Conservation (phyloP, 2,329 filamentous ascomycete genomes). For the Nakataea oryzae region DNA sequence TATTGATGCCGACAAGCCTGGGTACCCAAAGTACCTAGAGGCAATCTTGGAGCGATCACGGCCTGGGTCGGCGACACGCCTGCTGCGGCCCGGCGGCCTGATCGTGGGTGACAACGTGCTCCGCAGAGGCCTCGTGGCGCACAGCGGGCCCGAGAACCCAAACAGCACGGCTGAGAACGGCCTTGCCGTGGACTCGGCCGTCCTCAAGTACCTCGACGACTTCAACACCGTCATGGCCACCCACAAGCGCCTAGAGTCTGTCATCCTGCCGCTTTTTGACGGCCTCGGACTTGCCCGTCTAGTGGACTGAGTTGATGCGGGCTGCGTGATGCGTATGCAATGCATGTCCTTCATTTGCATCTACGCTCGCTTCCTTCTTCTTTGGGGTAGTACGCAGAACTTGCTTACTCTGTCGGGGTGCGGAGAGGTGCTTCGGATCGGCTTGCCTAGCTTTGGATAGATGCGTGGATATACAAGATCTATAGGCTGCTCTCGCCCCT, state of each 20-base stretch:
- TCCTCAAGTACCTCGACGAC: constrained; percentile 11
- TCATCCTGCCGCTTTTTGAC: constrained; percentile 27
- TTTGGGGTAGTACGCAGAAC: not conserved
- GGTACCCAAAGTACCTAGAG: constrained; percentile 36
- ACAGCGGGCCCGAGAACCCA: constrained; percentile 21
- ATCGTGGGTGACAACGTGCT: constrained; percentile 46
- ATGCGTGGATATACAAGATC: not conserved
- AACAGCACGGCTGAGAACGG: constrained; percentile 6
- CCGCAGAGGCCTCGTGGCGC: constrained; percentile 34
- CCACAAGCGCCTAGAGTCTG: constrained; percentile 21
- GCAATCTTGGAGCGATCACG: constrained; percentile 32
- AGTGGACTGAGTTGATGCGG: constrained; percentile 9
- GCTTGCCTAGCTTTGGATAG: too few relatives aligned
- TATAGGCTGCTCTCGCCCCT: not conserved
- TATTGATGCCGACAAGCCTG: constrained; percentile 41
- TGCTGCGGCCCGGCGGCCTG: constrained; percentile 37
- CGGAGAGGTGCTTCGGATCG: too few relatives aligned
- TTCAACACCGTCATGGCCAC: constrained; percentile 23
- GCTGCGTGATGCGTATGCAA: not conserved
- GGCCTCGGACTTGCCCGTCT: constrained; percentile 21
- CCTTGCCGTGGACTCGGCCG: constrained; percentile 9
- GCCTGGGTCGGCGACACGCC: constrained; percentile 22
- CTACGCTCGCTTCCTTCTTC: not conserved
- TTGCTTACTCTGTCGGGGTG: too few relatives aligned
- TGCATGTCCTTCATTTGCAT: too few relatives aligned